Evolutionary conservation across 2,329 filamentous ascomycete genomes (phyloP).

Genomic region (Clarireedia homoeocarpa): DNA sequence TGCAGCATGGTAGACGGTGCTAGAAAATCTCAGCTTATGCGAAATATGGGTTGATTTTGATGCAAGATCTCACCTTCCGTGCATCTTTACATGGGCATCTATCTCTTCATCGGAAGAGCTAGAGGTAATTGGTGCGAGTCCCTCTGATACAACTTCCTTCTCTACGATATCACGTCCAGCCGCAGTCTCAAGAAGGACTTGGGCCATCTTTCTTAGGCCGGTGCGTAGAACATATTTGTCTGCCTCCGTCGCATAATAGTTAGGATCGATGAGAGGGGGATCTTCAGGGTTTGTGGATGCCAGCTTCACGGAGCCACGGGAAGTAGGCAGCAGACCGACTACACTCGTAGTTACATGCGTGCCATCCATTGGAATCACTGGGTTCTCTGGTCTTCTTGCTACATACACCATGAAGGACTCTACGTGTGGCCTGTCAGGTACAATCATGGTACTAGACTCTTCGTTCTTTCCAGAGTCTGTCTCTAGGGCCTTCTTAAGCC

Average conservation of each 20-base stretch:
- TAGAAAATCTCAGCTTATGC: slow-evolving; percentile 7
- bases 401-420: neutral
- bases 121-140: slow-evolving; percentile 31
- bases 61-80: neutral
- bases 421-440: neutral
- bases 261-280: slow-evolving; percentile 13
- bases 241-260: slow-evolving; percentile 11
- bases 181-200: neutral
- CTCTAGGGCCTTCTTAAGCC: neutral
- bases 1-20: slow-evolving; percentile 41
- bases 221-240: slow-evolving; percentile 11
- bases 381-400: neutral
- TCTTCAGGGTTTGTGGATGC: neutral
- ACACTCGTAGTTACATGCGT: slow-evolving; percentile 6
- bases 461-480: neutral
- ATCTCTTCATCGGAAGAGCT: slow-evolving; percentile 37
- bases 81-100: slow-evolving; percentile 35
- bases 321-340: slow-evolving; percentile 10
- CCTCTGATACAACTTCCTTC: slow-evolving; percentile 6
- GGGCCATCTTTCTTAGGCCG: slow-evolving; percentile 2
- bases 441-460: neutral
- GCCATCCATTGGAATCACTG: slow-evolving; percentile 10
- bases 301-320: slow-evolving; percentile 11
- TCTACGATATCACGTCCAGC: slow-evolving; percentile 24
- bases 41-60: neutral